Conservation (phyloP, 345 rosid species). For the Hibiscus syriacus region DNA sequence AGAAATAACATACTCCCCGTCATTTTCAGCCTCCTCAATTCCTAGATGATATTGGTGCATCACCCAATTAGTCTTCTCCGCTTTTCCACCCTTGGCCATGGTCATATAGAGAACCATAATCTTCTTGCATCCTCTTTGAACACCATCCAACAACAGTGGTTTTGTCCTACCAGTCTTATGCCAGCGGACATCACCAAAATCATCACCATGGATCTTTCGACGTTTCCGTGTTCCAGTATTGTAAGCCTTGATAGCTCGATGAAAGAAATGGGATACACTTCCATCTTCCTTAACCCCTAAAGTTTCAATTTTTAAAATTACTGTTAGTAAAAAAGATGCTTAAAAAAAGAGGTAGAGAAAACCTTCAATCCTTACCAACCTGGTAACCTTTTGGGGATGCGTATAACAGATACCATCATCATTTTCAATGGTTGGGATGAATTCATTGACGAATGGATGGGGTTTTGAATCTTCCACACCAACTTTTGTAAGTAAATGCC, state of each 20-base stretch:
- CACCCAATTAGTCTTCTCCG: conserved; percentile 88
- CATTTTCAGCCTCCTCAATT: conserved; percentile 79
- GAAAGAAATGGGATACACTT: conserved; percentile 70
- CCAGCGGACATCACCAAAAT: conserved; percentile 88
- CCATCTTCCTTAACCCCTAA: conserved; percentile 85
- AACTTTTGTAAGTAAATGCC: conserved; percentile 74
- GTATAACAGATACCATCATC: conserved; percentile 97
- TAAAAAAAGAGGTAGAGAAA: not conserved
- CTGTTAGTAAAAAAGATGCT: not conserved
- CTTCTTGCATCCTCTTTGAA: conserved; percentile 80
- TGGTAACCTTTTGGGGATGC: conserved; percentile 86
- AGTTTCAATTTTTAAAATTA: not conserved
- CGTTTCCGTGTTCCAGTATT: conserved; percentile 90
- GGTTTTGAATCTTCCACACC: conserved; percentile 35
- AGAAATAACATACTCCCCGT: conserved; percentile 74
- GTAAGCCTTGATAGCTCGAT: conserved; percentile 83
- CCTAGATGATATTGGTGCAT: conserved; percentile 99
- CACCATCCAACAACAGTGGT: conserved; percentile 67
- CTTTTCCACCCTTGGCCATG: conserved; percentile 51
- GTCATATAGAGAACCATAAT: conserved; percentile 82
- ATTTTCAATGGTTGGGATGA: conserved; percentile 67
- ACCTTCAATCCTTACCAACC: conserved; percentile 32
- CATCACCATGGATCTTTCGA: conserved; percentile 74
- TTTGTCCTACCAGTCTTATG: conserved; percentile 94
- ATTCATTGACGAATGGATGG: conserved; percentile 80